Conservation (phyloP, 768 basidiomycete species). For the Thelephora ganbajun region DNA sequence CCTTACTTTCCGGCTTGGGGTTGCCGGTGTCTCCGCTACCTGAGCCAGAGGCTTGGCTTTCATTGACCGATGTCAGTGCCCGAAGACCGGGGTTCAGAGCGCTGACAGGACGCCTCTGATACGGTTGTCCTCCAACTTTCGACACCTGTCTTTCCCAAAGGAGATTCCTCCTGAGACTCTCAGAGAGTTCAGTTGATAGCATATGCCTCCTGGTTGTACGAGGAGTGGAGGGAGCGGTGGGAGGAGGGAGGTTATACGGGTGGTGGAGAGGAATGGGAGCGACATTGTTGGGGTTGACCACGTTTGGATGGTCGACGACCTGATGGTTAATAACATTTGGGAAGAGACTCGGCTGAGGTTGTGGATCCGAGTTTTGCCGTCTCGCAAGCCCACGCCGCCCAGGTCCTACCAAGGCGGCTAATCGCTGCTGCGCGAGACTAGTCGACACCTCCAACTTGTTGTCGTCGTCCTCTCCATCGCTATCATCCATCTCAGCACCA, state of each 20-base stretch:
- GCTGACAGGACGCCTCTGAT: constrained; percentile 10
- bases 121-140: constrained; percentile 16
- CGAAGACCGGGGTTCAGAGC: constrained; percentile 17
- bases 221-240: constrained; percentile 59
- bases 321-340: neutral
- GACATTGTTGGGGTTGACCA: constrained; percentile 22
- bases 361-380: neutral
- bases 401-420: constrained; percentile 38
- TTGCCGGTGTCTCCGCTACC: constrained; percentile 10
- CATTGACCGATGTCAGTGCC: constrained; percentile 19
- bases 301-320: constrained; percentile 6
- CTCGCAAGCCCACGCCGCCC: constrained; percentile 19
- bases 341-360: neutral
- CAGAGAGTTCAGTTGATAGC: constrained; percentile 75
- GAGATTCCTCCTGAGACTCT: constrained; percentile 67
- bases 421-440: constrained; percentile 55
- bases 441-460: constrained; percentile 42
- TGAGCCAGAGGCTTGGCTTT: constrained; percentile 7
- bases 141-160: constrained; percentile 70
- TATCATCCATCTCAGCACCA: constrained; percentile 52
- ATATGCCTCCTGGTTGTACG: constrained; percentile 76
- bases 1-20: constrained; percentile 24
- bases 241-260: constrained; percentile 63
- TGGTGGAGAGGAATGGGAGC: constrained; percentile 45
- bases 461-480: constrained; percentile 35